Percentiles rank a stretch among this genome's conserved stretches.
These are phyloP conservation scores for Tubosaeta sp. DNA, from an alignment of 768 basidiomycete species.

Conservation along the genomic window DNA sequence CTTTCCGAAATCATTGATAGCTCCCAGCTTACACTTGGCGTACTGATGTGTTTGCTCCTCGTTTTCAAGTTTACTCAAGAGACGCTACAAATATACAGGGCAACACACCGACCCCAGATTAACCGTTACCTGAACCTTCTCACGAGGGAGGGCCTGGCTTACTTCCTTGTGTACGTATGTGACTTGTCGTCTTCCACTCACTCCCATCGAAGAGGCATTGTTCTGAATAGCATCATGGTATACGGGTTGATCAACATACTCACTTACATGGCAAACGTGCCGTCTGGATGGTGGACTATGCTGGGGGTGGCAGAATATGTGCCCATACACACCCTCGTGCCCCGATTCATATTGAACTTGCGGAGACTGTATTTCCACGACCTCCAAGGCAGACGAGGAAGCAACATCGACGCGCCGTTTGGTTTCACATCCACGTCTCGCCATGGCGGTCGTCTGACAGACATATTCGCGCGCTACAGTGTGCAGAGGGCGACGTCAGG, in stretches of 20 bases:
- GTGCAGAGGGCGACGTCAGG: too few species aligned
- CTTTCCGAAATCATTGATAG: background rate
- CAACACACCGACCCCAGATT: background rate
- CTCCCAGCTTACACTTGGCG: background rate
- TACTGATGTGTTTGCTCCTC: background rate
- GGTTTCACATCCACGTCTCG: background rate
- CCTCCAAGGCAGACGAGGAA: background rate
- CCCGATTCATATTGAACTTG: background rate
- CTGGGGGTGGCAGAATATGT: background rate
- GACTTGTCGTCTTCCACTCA: background rate
- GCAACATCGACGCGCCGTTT: background rate
- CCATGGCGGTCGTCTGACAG: background rate
- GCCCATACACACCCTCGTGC: background rate
- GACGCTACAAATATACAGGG: background rate
- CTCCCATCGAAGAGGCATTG: too few species aligned
- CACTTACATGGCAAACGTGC: too few species aligned
- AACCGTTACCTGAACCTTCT: background rate
- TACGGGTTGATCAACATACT: too few species aligned
- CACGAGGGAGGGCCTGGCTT: background rate
- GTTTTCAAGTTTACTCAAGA: background rate
- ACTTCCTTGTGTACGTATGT: background rate
- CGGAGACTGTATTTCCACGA: background rate
- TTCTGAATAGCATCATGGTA: too few species aligned
- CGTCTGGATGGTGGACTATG: too few species aligned
- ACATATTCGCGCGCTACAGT: background rate